Conservation (phyloP, 225 moss, liverwort and hornwort species). For the Asterella californica region DNA sequence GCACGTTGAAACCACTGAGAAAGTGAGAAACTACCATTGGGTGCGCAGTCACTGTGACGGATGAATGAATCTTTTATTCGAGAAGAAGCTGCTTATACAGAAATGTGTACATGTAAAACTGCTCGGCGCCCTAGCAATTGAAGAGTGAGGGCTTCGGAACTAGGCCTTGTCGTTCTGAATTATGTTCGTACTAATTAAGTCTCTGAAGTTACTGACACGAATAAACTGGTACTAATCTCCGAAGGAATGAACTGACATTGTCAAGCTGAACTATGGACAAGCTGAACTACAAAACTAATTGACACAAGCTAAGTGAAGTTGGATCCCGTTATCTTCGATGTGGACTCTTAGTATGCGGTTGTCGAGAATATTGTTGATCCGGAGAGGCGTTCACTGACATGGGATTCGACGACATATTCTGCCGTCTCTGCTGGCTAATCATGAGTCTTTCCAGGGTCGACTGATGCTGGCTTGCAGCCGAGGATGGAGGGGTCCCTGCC, state of each 20-base stretch:
- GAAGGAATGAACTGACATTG: no score
- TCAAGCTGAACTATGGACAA: no score
- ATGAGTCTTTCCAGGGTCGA: slow-evolving; percentile 19
- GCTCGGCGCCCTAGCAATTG: neutral
- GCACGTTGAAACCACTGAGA: no score
- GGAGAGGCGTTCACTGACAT: slow-evolving; percentile 2
- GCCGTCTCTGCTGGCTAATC: slow-evolving; percentile 20
- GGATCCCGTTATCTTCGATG: neutral
- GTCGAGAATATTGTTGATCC: slow-evolving; percentile 7
- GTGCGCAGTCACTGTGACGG: no score
- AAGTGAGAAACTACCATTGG: no score
- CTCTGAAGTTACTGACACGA: no score
- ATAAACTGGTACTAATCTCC: no score
- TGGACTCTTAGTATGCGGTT: neutral
- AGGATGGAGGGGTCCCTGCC: neutral
- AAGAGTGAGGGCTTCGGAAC: no score
- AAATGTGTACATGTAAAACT: slow-evolving; percentile 1
- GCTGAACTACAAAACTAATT: neutral
- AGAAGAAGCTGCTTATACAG: neutral
- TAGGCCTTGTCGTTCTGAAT: no score
- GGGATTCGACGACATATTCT: slow-evolving; percentile 3
- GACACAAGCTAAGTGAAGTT: neutral
- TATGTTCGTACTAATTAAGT: no score
- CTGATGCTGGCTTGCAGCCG: slow-evolving; percentile 17
- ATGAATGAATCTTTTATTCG: no score